Conservation (phyloP, 1,284 basidiomycete species). For the Rhodotorula sp. region DNA sequence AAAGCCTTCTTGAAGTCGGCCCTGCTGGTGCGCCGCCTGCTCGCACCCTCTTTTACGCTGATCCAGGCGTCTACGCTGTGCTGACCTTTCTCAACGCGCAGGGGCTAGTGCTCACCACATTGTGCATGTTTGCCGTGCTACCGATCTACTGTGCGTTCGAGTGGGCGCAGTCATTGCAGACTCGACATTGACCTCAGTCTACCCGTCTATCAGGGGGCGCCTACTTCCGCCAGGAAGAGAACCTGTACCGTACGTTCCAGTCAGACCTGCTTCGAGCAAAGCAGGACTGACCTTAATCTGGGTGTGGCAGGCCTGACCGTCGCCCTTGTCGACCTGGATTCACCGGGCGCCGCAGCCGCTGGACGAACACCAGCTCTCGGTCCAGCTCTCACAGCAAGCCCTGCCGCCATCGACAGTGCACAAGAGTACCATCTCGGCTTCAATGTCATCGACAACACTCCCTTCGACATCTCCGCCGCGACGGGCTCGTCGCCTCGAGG, state of each 20-base stretch:
- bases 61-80: background rate
- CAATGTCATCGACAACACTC: conserved; percentile 12
- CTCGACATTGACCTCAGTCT: conserved; percentile 5
- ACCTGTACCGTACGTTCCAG: conserved; percentile 10
- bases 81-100: background rate
- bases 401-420: conserved; percentile 30
- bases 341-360: conserved; percentile 42
- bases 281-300: background rate
- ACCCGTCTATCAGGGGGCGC: conserved; percentile 27
- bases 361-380: conserved; percentile 46
- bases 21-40: conserved; percentile 23
- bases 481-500: conserved; percentile 8
- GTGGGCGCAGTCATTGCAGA: no score
- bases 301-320: conserved; percentile 35
- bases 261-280: no score
- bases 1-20: conserved; percentile 44
- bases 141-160: conserved; percentile 46
- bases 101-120: background rate
- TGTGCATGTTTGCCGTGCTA: conserved; percentile 44
- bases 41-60: background rate
- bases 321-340: conserved; percentile 48
- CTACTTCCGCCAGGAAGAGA: conserved; percentile 43
- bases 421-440: conserved; percentile 18
- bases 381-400: conserved; percentile 38
- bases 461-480: conserved; percentile 19